Percentiles rank a stretch among this genome's conserved stretches.
Conservation (phyloP, 805 yeast species). For the Schizosaccharomyces osmophilus region DNA sequence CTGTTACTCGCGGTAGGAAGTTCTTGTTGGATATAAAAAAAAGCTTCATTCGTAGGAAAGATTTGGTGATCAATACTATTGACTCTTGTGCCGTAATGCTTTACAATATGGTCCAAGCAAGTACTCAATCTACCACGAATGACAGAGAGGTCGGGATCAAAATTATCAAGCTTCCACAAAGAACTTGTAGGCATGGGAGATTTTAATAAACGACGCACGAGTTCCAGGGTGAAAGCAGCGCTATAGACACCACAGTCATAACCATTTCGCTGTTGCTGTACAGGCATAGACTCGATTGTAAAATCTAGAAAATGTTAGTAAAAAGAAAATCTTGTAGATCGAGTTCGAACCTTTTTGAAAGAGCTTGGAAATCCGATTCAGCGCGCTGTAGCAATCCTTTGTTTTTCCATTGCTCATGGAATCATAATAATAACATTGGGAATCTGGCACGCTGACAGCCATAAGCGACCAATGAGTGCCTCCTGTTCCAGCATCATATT, state of each 20-base stretch:
- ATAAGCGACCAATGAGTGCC: not conserved
- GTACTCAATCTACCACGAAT: not conserved
- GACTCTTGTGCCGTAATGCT: not conserved
- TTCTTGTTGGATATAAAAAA: not conserved
- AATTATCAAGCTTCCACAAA: not conserved
- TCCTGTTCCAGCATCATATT: not conserved
- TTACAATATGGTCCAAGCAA: not conserved
- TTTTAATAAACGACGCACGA: not conserved
- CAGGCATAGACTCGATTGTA: not conserved
- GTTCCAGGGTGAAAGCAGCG: not conserved
- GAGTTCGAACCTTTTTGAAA: not conserved
- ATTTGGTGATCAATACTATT: not conserved
- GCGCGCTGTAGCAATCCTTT: not conserved
- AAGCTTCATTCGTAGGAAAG: not conserved
- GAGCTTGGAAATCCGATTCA: not conserved
- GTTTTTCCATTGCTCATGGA: not conserved
- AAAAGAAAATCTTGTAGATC: not conserved
- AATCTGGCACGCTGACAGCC: not conserved
- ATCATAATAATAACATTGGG: not conserved
- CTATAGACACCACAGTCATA: not conserved
- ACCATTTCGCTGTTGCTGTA: not conserved
- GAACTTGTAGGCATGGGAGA: not conserved
- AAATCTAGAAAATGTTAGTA: not conserved
- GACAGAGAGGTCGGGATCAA: not conserved
- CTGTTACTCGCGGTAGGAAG: not conserved